Evolutionary conservation across 305 asterid species (phyloP).

Genomic region (Withania somnifera): DNA sequence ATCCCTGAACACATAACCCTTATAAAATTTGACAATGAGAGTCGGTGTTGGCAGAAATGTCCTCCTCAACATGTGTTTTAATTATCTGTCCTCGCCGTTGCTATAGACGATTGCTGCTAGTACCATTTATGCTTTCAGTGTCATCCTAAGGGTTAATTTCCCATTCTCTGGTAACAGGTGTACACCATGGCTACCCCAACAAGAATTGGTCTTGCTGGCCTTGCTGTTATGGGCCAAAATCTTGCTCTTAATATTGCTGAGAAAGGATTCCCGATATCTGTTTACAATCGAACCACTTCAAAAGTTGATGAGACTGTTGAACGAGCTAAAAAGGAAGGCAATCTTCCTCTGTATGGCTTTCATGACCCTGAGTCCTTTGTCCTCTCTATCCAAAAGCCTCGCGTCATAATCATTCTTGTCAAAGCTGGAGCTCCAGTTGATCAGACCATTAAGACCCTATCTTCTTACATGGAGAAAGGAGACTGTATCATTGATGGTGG

Average conservation of each 20-base stretch:
- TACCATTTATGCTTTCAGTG: background rate
- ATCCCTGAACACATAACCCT: background rate
- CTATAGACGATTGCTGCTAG: background rate
- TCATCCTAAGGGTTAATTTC: background rate
- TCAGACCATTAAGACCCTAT: conserved; percentile 48
- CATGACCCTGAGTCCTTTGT: conserved; percentile 55
- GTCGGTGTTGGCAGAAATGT: background rate
- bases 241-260: conserved; percentile 95
- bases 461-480: conserved; percentile 59
- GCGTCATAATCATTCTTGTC: conserved; percentile 51
- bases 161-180: background rate
- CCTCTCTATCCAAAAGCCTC: conserved; percentile 57
- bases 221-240: conserved; percentile 72
- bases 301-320: conserved; percentile 62
- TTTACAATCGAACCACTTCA: conserved; percentile 58
- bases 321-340: conserved; percentile 54
- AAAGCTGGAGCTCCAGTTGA: conserved; percentile 71
- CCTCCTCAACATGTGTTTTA: background rate
- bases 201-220: conserved; percentile 69
- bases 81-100: background rate
- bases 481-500: conserved; percentile 73
- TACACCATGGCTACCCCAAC: conserved; percentile 35
- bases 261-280: conserved; percentile 83
- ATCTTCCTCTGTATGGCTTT: conserved; percentile 54
- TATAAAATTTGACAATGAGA: background rate